Evolutionary conservation across 768 basidiomycete species (phyloP).

Genomic region (Tylopilus vinaceipallidus): DNA sequence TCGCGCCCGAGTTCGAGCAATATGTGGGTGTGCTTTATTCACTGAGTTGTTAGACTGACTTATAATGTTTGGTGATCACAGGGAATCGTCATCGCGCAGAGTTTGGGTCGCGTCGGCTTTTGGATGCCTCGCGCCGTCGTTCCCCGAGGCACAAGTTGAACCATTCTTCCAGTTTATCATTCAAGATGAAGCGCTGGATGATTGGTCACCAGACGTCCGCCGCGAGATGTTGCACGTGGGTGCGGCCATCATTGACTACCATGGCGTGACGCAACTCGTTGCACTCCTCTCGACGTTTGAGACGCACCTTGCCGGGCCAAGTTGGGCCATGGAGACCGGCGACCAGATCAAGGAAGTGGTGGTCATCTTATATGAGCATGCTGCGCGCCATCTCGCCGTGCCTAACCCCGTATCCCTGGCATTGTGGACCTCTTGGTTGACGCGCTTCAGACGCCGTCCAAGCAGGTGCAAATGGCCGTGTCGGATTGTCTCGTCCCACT

Average conservation of each 20-base stretch:
- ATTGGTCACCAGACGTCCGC: slow-evolving; percentile 77
- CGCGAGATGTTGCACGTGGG: slow-evolving; percentile 87
- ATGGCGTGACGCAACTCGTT: slow-evolving; percentile 70
- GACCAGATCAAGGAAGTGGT: slow-evolving; percentile 95
- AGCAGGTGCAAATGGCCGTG: slow-evolving; percentile 95
- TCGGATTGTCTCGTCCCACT: slow-evolving; percentile 93
- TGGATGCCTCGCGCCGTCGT: slow-evolving; percentile 61
- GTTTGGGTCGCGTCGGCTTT: slow-evolving; percentile 75
- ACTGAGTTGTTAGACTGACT: neutral
- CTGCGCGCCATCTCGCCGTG: slow-evolving; percentile 82
- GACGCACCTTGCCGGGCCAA: slow-evolving; percentile 55
- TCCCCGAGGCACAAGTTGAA: slow-evolving; percentile 58
- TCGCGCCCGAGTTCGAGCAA: slow-evolving; percentile 90
- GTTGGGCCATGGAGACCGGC: slow-evolving; percentile 62
- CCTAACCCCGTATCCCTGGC: slow-evolving; percentile 72
- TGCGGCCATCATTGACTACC: slow-evolving; percentile 75
- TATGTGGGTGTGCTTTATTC: slow-evolving; percentile 57
- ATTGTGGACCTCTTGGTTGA: slow-evolving; percentile 86
- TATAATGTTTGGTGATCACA: slow-evolving; percentile 25
- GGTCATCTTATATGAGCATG: slow-evolving; percentile 90
- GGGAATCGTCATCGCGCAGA: slow-evolving; percentile 93
- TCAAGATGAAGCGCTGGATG: slow-evolving; percentile 83
- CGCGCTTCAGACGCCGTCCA: slow-evolving; percentile 89
- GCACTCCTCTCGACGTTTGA: slow-evolving; percentile 83
- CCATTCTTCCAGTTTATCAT: slow-evolving; percentile 86